Percentiles rank a stretch among this genome's conserved stretches.
phyloP scores from a whole-genome alignment of 2,329 filamentous ascomycete species.

The Botryotinia calthae region DNA sequence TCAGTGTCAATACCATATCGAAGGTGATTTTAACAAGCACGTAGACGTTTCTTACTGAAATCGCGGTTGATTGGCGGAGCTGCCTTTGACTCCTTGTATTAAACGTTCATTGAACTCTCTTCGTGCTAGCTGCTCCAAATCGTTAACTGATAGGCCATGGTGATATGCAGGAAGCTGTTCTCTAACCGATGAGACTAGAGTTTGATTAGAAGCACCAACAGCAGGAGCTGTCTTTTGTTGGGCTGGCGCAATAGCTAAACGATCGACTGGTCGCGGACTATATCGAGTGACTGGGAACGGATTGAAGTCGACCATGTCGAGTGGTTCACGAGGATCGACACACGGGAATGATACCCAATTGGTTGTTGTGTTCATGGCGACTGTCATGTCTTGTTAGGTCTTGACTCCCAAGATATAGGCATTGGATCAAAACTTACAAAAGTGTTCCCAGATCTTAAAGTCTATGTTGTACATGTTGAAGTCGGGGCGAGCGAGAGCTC shows the following conservation, averaged over 20 bases:
- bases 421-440: background rate
- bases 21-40: background rate
- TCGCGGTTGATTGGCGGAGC: background rate
- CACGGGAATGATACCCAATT: background rate
- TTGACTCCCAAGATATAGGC: rapidly evolving
- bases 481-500: background rate
- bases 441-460: background rate
- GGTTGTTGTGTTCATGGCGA: background rate
- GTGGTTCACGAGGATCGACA: background rate
- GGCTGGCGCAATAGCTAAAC: background rate
- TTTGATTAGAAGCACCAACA: background rate
- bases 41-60: background rate
- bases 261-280: background rate
- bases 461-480: background rate
- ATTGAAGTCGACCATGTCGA: background rate
- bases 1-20: background rate
- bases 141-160: background rate
- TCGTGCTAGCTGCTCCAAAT: background rate
- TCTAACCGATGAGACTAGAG: no score
- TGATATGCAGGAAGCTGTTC: background rate
- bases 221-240: background rate
- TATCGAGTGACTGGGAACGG: background rate
- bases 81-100: background rate
- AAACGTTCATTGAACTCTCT: background rate
- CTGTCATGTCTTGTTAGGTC: background rate